Evolutionary conservation across 352 stramenopile species (phyloP), one percentile per base, ranked within the genome.

Genomic region (Phytopythium chamaehyphon): DNA sequence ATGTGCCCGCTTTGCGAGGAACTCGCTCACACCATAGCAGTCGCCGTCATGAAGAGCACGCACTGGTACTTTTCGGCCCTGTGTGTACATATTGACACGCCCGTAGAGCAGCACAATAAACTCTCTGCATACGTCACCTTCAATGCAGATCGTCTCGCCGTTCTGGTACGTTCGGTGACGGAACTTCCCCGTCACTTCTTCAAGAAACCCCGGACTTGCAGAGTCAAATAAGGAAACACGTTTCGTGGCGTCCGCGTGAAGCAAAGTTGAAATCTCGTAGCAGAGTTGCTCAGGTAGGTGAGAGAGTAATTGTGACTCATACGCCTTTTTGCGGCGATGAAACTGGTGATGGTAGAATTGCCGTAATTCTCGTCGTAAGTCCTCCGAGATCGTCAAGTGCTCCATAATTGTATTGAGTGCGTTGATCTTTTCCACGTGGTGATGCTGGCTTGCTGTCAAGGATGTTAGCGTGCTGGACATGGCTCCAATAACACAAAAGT

Each of bases 151-250:
- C 4, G 73, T 82, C 28, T 91, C 83, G 0, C 83, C 83, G 26
- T 83, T 83, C 26, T 91, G 80, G 38, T 83, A 91, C 8, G 39
- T 83, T 12, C 74, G 69, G 46, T 89, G 73, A 0, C 83, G 76
- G 40, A 93, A 90, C 45, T 91, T 86, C 0, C 80, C 83, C 0
- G 82, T 93, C 4, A 93, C 76, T 61, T 88, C 76, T n/a, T 89
- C 72, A 0, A 87, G 54, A 45, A 90, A 88, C 19, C 89, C 78
- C 15, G 66, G 67, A n/a, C 69, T 84, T 2, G 71, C 68, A 2
- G 64, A 78, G 21, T 85, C 68, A 46, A 93, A 93, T 1, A 93
- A 58, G 1, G 51, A 12, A 2, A 93, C 65, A 11, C 69, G 64
- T 44, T 73, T 76, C 0, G 82, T 78, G 3, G 83, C 64, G 3